Evolutionary conservation across 768 basidiomycete species (phyloP).

Genomic region (Mycena crocata): DNA sequence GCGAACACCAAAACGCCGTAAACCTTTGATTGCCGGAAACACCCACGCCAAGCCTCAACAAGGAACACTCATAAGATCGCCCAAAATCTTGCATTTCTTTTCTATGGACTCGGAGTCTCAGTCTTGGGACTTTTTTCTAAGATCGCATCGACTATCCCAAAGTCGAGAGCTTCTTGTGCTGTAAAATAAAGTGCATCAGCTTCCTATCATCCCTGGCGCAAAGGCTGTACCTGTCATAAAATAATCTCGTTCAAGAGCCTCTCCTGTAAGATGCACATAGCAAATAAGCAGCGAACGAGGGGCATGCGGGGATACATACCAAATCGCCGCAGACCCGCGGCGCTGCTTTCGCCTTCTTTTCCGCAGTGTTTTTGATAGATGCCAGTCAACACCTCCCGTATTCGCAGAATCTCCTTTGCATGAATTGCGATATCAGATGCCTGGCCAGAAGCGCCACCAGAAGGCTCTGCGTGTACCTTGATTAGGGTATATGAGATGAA

Average conservation of each 20-base stretch:
- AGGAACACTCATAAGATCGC: constrained; percentile 22
- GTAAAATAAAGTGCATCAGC: constrained; percentile 39
- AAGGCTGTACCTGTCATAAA: constrained; percentile 84
- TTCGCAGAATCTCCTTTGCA: constrained; percentile 94
- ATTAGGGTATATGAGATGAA: constrained; percentile 17
- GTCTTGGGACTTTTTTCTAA: constrained; percentile 79
- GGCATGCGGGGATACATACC: constrained; percentile 57
- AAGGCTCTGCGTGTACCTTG: constrained; percentile 82
- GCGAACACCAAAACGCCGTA: background rate
- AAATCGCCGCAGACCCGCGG: constrained; percentile 78
- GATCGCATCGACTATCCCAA: constrained; percentile 95
- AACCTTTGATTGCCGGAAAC: constrained; percentile 19
- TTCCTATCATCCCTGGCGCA: constrained; percentile 22
- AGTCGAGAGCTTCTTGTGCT: constrained; percentile 90
- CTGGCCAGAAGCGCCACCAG: constrained; percentile 95
- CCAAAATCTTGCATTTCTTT: background rate
- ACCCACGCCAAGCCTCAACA: constrained; percentile 7
- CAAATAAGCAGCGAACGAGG: constrained; percentile 34
- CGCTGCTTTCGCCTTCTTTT: constrained; percentile 70
- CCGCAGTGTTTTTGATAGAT: constrained; percentile 93
- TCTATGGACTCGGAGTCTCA: constrained; percentile 46
- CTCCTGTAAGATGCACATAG: constrained; percentile 62
- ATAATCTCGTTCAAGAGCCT: constrained; percentile 92
- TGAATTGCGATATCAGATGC: constrained; percentile 98
- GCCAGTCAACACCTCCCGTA: constrained; percentile 83